These are phyloP conservation scores for Anthostomella pinea DNA, from an alignment of 2,329 filamentous ascomycete genomes.

Conservation along the genomic window DNA sequence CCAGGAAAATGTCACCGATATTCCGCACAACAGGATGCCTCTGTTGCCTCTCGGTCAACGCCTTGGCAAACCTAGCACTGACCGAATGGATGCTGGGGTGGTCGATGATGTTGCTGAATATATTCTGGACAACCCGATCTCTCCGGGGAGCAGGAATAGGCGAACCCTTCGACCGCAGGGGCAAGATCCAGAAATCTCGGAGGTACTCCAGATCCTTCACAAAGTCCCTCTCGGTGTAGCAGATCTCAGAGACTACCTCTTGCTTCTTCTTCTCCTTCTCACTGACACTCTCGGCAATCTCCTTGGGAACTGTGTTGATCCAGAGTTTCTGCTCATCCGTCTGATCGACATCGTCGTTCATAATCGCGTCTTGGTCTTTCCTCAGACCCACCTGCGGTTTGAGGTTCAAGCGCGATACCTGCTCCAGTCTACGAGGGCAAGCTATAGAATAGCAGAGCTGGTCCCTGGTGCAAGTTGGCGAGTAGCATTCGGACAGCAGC, in stretches of 20 bases:
- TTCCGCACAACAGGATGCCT: constrained; percentile 84
- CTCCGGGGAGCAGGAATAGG: constrained; percentile 85
- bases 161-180: constrained; percentile 75
- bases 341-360: constrained; percentile 75
- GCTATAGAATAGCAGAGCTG: constrained; percentile 97
- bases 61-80: constrained; percentile 82
- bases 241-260: constrained; percentile 96
- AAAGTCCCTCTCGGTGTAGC: constrained; percentile 98
- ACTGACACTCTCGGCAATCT: constrained; percentile 83
- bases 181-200: constrained; percentile 97
- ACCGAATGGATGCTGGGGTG: constrained; percentile 77
- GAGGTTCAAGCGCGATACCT: constrained; percentile 90
- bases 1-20: constrained; percentile 90
- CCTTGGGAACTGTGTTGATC: constrained; percentile 98
- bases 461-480: constrained; percentile 92
- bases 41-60: constrained; percentile 87
- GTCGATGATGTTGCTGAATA: constrained; percentile 95
- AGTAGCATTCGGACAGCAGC: constrained; percentile 94
- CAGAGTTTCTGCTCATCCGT: constrained; percentile 96
- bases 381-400: constrained; percentile 88
- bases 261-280: constrained; percentile 96
- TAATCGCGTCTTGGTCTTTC: constrained; percentile 52
- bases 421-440: constrained; percentile 87
- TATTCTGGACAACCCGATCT: constrained; percentile 87
- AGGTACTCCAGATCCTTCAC: constrained; percentile 98